These are phyloP conservation scores for Microsporum audouinii DNA, from an alignment of 2,329 filamentous ascomycete genomes.

Conservation along the genomic window DNA sequence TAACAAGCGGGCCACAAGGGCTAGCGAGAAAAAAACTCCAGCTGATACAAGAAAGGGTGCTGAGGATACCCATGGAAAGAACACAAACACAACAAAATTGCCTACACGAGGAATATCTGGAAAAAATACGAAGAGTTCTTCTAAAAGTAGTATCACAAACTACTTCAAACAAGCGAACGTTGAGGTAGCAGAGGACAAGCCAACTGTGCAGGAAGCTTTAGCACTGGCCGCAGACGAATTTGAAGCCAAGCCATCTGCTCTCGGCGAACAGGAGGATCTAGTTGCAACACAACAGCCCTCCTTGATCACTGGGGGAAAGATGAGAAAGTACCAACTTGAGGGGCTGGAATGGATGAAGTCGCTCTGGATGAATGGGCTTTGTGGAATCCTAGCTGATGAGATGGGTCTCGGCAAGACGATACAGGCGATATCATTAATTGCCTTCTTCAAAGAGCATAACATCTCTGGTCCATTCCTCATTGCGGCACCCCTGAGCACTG, in stretches of 20 bases:
- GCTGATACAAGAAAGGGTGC: conserved; percentile 14
- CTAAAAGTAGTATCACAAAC: conserved; percentile 41
- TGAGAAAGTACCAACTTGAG: conserved; percentile 90
- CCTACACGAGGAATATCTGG: conserved; percentile 23
- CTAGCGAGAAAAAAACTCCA: conserved; percentile 17
- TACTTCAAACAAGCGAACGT: conserved; percentile 52
- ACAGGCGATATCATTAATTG: conserved; percentile 78
- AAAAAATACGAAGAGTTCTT: conserved; percentile 18
- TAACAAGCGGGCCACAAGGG: conserved; percentile 26
- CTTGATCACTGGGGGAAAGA: conserved; percentile 72
- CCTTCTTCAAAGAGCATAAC: conserved; percentile 75
- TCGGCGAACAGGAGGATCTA: conserved; percentile 54
- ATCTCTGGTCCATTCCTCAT: conserved; percentile 84
- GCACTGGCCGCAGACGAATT: conserved; percentile 48
- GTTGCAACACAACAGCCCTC: conserved; percentile 76
- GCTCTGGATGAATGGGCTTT: conserved; percentile 78
- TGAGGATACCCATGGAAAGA: neutral
- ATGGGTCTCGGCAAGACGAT: conserved; percentile 93
- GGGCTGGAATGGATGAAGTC: conserved; percentile 85
- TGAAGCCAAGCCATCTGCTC: conserved; percentile 47
- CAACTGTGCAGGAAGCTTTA: conserved; percentile 46
- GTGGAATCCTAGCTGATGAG: conserved; percentile 83
- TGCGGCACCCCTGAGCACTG: conserved; percentile 76
- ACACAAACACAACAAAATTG: conserved; percentile 13
- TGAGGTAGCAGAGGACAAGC: conserved; percentile 41